Percentiles rank a stretch among this genome's conserved stretches.
Conservation (phyloP, 306 rosid species). For the Lablab purpureus region DNA sequence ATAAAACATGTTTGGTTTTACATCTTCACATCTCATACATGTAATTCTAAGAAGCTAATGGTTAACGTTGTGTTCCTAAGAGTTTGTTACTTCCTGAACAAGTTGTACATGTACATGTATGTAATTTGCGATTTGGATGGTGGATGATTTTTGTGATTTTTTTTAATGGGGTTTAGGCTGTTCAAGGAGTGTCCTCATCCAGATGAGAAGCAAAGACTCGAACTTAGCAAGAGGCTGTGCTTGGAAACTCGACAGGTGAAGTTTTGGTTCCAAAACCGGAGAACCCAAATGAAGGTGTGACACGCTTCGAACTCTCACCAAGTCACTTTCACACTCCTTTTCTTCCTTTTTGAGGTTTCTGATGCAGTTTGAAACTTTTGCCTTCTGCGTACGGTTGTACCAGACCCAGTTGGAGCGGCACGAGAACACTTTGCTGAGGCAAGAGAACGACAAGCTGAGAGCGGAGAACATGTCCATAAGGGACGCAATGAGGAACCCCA, state of each 20-base stretch:
- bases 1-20: background rate
- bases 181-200: conserved; percentile 99
- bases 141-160: background rate
- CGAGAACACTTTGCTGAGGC: conserved; percentile 88
- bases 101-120: background rate
- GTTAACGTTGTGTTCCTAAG: background rate
- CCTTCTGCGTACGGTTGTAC: conserved; percentile 44
- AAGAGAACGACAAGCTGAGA: conserved; percentile 92
- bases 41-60: background rate
- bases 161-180: conserved; percentile 50
- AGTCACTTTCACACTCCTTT: conserved; percentile 29
- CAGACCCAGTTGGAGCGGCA: conserved; percentile 98
- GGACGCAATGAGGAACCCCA: conserved; percentile 94
- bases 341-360: background rate
- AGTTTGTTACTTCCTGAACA: background rate
- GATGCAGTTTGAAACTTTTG: conserved; percentile 3
- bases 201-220: conserved; percentile 92
- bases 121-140: background rate
- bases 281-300: conserved; percentile 95
- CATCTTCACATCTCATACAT: background rate
- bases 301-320: background rate
- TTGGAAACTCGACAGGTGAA: conserved; percentile 95
- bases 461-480: conserved; percentile 94
- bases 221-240: conserved; percentile 77
- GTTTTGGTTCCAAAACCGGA: conserved; percentile 98